Base-by-base conservation (phyloP, 2,329 filamentous ascomycete genomes). In the Phoma sp. region DNA sequence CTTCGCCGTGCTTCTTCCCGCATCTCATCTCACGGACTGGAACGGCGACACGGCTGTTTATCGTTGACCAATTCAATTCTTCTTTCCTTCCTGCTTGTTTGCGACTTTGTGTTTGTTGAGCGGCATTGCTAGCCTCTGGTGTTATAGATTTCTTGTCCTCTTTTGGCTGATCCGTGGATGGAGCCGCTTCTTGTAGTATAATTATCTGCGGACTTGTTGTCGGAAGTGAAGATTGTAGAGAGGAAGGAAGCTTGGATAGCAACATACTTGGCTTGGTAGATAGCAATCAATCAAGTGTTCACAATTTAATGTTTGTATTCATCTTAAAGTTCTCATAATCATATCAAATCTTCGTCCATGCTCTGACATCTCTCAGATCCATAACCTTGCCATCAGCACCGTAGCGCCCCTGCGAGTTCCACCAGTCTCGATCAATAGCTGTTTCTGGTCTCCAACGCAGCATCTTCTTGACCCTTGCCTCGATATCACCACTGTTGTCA, bases 371-470 rank as follows among this genome's bases (percentile, higher is more conserved):
- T 45, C 66, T 73, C 51, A 83, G 77, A 62, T 83, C 76, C 77
- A 82, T 81, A 1, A 83, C 74, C 45, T 71, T 74, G 30, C 78
- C 75, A 23, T 75, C 74, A 7, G 78, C 80, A 2, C 80, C 81
- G 59, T 77, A 79, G 10, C 81, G 70, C 9, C 75, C 75, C 64
- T 83, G 81, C 2, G 79, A 75, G 68, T 78, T 74, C 59, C 73
- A 75, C 79, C 77, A 82, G 59, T 82, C 70, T 24, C 80, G 71
- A 8, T 69, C 54, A 1, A 77, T 66, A 7, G 80, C 80, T 1
- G 74, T 80, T 63, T 83, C 81, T 0, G 82, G 81, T 45, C 82
- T 70, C 82, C 82, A 84, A 44, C 78, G 69, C 57, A 82, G 78
- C 9, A 76, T 74, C 11, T 73, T 64, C 50, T 72, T 73, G 55